Percentiles rank a stretch among this genome's conserved stretches.
These are phyloP conservation scores for Raphanus hybrid DNA, from an alignment of 441 rosid species.

Conservation along the genomic window DNA sequence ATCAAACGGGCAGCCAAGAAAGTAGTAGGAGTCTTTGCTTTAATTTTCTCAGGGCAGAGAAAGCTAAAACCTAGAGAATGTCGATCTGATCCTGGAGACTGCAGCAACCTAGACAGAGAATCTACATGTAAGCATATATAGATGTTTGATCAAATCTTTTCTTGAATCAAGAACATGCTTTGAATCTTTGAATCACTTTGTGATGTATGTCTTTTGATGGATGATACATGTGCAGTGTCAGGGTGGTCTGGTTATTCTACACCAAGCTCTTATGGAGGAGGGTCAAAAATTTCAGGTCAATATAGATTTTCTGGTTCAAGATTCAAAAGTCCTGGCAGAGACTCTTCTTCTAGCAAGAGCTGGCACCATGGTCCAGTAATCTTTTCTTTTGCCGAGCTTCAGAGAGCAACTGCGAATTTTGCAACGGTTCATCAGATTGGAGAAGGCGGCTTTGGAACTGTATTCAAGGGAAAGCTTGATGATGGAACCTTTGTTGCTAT, in stretches of 20 bases:
- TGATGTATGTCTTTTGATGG: too few species aligned
- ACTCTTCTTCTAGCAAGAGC: conserved; percentile 53
- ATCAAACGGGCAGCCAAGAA: conserved; percentile 56
- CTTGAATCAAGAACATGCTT: conserved; percentile 27
- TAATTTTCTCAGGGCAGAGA: conserved; percentile 37
- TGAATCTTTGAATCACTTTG: conserved; percentile 5
- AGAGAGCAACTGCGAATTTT: conserved; percentile 63
- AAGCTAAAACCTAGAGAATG: conserved; percentile 34
- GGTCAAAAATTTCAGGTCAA: conserved; percentile 41
- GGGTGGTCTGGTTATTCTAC: conserved; percentile 62
- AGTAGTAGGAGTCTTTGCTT: conserved; percentile 51
- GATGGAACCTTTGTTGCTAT: conserved; percentile 68
- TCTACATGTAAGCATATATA: conserved; percentile 59
- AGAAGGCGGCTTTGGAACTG: conserved; percentile 67
- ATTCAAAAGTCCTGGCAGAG: conserved; percentile 47
- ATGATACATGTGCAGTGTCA: conserved; percentile 40
- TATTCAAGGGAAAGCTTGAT: conserved; percentile 60
- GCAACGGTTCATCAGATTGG: conserved; percentile 55
- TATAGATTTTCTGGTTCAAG: conserved; percentile 42
- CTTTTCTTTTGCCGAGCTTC: conserved; percentile 68
- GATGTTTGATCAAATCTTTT: conserved; percentile 24
- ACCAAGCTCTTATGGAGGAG: conserved; percentile 56
- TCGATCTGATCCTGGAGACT: conserved; percentile 43
- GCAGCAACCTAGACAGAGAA: conserved; percentile 35
- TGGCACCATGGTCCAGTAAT: conserved; percentile 45